Evolutionary conservation across 306 rosid species (phyloP).

Genomic region (Sesbania bispinosa): DNA sequence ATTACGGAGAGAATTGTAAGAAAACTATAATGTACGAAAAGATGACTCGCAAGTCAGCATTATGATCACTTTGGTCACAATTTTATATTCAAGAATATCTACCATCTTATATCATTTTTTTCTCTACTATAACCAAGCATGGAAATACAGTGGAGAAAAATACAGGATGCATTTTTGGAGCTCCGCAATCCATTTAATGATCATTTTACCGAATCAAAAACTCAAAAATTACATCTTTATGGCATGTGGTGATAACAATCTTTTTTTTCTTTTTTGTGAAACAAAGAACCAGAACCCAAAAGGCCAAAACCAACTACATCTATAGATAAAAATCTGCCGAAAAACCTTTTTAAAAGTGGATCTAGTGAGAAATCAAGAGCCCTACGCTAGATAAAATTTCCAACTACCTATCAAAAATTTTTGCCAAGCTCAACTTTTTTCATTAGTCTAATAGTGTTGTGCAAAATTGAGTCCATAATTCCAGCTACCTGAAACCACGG

Average conservation of each 20-base stretch:
- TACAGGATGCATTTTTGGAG: background rate
- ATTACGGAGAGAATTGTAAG: no score
- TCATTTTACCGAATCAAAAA: conserved; percentile 13
- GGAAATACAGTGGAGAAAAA: no score
- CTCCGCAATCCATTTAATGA: conserved; percentile 17
- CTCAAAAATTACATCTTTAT: conserved; percentile 21
- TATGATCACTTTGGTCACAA: no score
- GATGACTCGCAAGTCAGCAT: no score
- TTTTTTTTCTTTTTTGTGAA: no score
- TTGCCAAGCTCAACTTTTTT: conserved; percentile 92
- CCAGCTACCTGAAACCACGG: conserved; percentile 88
- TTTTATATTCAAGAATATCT: no score
- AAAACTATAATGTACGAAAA: no score
- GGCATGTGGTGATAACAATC: conserved; percentile 22
- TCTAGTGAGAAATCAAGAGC: conserved; percentile 34
- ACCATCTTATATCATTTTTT: no score
- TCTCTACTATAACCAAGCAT: no score
- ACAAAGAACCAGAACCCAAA: no score
- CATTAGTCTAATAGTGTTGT: conserved; percentile 73
- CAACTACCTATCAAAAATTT: conserved; percentile 62
- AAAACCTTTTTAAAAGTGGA: conserved; percentile 19
- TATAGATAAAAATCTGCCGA: background rate
- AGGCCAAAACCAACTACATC: background rate
- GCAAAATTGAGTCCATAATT: conserved; percentile 83
- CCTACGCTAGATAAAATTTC: conserved; percentile 24